phyloP scores from a whole-genome alignment of 805 yeast species.

The Starmerella vitae region DNA sequence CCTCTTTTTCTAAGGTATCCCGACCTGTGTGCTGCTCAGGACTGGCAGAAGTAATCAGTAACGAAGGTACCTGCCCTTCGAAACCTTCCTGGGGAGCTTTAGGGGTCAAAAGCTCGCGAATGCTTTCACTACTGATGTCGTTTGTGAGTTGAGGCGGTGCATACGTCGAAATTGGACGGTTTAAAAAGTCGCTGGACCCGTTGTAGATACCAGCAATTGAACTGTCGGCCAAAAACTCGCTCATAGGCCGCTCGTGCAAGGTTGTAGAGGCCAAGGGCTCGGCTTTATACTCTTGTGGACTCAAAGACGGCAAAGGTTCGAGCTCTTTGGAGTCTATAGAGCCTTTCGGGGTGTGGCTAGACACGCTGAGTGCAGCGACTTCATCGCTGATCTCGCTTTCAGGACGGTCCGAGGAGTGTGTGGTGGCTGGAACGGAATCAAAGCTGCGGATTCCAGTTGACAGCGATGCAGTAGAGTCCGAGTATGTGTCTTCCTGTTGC shows the following conservation, averaged over 20 bases:
- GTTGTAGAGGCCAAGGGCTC: neutral
- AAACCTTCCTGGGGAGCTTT: conserved; percentile 11
- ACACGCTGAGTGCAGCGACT: neutral
- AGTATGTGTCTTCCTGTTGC: conserved; percentile 1
- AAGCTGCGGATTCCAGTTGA: conserved; percentile 23
- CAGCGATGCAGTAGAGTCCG: conserved; percentile 23
- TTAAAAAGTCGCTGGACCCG: conserved; percentile 22
- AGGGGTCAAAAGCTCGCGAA: conserved; percentile 22
- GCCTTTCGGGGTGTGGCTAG: neutral
- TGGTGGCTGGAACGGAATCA: conserved; percentile 13
- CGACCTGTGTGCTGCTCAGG: conserved; percentile 3
- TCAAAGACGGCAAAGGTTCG: neutral
- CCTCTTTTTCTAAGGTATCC: conserved; percentile 4
- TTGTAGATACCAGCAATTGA: conserved; percentile 26
- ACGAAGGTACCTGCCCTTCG: conserved; percentile 6
- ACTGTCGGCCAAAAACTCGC: conserved; percentile 21
- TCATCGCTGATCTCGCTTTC: conserved; percentile 6
- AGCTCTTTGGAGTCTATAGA: neutral
- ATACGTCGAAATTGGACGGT: conserved; percentile 24
- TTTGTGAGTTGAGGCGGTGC: conserved; percentile 13
- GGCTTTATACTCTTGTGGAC: neutral
- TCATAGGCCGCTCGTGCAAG: conserved; percentile 3
- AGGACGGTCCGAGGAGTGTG: neutral
- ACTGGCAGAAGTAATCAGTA: conserved; percentile 13
- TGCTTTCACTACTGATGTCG: conserved; percentile 17